Evolutionary conservation across 139 green algal genomes (phyloP), one percentile per base, ranked within the genome.

Genomic region (Closterium sp.): DNA sequence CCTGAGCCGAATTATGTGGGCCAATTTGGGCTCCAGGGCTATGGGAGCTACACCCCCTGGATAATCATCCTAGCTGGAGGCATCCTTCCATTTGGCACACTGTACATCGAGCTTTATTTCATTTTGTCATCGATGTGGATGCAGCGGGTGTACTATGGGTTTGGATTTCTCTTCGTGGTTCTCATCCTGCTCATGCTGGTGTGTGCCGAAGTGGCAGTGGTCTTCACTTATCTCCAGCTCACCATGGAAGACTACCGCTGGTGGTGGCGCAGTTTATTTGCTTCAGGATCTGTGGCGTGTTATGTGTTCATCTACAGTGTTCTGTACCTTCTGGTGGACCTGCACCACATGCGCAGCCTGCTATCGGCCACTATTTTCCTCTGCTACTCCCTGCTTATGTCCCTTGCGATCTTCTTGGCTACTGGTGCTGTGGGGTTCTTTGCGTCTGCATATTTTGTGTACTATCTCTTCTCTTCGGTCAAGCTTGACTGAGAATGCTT

Each of bases 101-200:
- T 99, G 90, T 98, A 98, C 95, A 97, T 99, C 36, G 97, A 99
- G 95, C 96, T 98, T 25, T 99, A 98, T 96, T 99, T 99, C 92
- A 97, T 97, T 85, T 98, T 99, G 97, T 98, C 96, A 28, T 96
- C 94, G 64, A 94, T 98, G 93, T 98, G 97, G 97, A 96, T 96
- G 95, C 94, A 95, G 83, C 33, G 93, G 25, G 34, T 98, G 86
- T 99, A 99, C 96, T 98, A 98, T 95, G 96, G 97, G 83, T 98
- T 99, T 90, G 96, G 96, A 86, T 98, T 98, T 91, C 95, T 98
- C 86, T 96, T 98, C 91, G 89, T 98, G 32, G 97, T 98, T 84
- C 96, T 96, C 30, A 88, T 91, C 43, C 91, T 93, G 3, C 84
- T 93, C 7, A 32, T 93, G 31, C n/a, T 93, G 12, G 91, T 93